These are phyloP conservation scores for Fusarium acutatum DNA, from an alignment of 2,329 filamentous ascomycete species.

Conservation along the genomic window DNA sequence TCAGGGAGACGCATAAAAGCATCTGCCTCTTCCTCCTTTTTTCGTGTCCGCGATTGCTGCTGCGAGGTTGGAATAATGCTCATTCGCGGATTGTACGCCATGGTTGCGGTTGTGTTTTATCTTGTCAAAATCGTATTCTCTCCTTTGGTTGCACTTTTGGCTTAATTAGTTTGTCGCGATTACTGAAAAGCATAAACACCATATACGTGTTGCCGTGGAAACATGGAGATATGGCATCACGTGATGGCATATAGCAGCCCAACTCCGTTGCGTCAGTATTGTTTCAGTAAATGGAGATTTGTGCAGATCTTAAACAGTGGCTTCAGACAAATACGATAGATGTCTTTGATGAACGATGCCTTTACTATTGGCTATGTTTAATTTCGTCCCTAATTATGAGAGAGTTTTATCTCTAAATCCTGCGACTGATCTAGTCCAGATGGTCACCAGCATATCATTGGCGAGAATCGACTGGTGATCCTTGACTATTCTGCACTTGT, in stretches of 20 bases:
- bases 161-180: slow-evolving; percentile 15
- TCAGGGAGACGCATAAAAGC: slow-evolving; percentile 69
- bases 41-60: slow-evolving; percentile 61
- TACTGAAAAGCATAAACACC: slow-evolving; percentile 34
- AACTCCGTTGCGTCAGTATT: background rate
- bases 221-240: slow-evolving; percentile 21
- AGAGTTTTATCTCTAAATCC: background rate
- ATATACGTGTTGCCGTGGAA: slow-evolving; percentile 38
- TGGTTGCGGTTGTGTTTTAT: slow-evolving; percentile 42
- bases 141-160: slow-evolving; percentile 4
- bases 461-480: slow-evolving; percentile 20
- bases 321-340: background rate
- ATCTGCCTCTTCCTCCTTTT: slow-evolving; percentile 68
- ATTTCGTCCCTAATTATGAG: background rate
- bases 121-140: background rate
- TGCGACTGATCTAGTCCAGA: background rate
- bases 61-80: slow-evolving; percentile 66
- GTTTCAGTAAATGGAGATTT: background rate
- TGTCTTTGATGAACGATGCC: background rate
- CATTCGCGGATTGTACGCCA: slow-evolving; percentile 69
- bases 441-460: slow-evolving; percentile 12
- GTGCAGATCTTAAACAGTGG: slow-evolving; percentile 23
- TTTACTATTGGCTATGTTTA: background rate
- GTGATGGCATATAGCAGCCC: slow-evolving; percentile 18
- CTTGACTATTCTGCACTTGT: background rate